phyloP scores from a whole-genome alignment of 495 filamentous ascomycete species.

The Tuber borchii region DNA sequence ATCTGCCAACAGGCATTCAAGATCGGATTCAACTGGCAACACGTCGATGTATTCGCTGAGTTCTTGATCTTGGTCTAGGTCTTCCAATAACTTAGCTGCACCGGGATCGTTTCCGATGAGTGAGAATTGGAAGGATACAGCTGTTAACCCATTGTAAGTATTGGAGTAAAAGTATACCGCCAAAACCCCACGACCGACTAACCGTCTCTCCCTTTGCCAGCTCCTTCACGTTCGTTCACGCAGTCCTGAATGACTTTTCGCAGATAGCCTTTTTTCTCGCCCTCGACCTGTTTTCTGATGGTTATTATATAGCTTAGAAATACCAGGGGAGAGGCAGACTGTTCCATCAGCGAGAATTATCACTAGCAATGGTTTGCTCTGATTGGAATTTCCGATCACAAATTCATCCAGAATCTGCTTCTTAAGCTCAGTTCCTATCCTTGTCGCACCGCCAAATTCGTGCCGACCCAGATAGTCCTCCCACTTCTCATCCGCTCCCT shows the following conservation, averaged over 20 bases:
- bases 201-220: neutral
- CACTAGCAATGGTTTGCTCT: too few relatives aligned
- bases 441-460: slow-evolving; percentile 58
- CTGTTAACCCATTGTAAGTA: slow-evolving; percentile 40
- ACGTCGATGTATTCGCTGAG: slow-evolving; percentile 24
- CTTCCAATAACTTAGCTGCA: too few relatives aligned
- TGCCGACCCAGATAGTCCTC: slow-evolving; percentile 44
- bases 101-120: too few relatives aligned
- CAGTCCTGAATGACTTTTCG: slow-evolving; percentile 48
- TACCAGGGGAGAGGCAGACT: too few relatives aligned
- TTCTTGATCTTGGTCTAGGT: too few relatives aligned
- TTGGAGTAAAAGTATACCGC: slow-evolving; percentile 27
- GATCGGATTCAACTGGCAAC: too few relatives aligned
- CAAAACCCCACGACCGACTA: neutral
- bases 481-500: too few relatives aligned
- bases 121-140: slow-evolving; percentile 52
- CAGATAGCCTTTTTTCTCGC: slow-evolving; percentile 53
- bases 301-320: too few relatives aligned
- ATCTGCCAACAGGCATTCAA: too few relatives aligned
- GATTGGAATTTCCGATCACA: slow-evolving; percentile 45
- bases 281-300: slow-evolving; percentile 46
- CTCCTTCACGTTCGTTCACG: neutral
- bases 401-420: slow-evolving; percentile 56
- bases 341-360: too few relatives aligned
- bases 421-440: slow-evolving; percentile 55